phyloP scores from a whole-genome alignment of 306 rosid species.

The Acacia acuminata region DNA sequence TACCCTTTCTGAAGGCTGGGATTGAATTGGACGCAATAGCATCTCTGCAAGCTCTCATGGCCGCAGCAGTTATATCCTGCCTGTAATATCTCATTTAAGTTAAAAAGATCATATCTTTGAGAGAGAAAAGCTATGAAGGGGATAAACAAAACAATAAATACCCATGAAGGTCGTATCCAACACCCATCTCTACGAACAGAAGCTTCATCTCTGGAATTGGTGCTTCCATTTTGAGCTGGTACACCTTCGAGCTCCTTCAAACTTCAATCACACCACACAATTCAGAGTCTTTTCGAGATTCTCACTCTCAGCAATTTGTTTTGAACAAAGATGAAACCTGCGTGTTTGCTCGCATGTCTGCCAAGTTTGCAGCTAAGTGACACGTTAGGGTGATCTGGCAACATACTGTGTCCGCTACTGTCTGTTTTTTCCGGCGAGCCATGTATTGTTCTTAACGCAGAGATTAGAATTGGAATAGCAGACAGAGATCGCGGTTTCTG shows the following conservation, averaged over 20 bases:
- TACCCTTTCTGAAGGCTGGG: slow-evolving; percentile 78
- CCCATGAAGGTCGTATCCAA: slow-evolving; percentile 85
- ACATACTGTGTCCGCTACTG: background rate
- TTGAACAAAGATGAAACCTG: background rate
- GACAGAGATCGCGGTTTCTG: background rate
- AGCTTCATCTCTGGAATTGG: slow-evolving; percentile 54
- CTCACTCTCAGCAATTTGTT: background rate
- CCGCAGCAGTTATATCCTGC: slow-evolving; percentile 76
- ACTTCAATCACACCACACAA: background rate
- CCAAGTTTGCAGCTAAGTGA: slow-evolving; percentile 6
- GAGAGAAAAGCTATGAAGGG: background rate
- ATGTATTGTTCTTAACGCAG: background rate
- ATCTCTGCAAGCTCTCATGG: slow-evolving; percentile 83
- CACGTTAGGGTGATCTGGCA: slow-evolving; percentile 16
- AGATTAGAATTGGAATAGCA: background rate
- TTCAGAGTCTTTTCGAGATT: background rate
- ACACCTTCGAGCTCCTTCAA: slow-evolving; percentile 17
- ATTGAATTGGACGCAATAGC: slow-evolving; percentile 81
- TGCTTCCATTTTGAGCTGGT: slow-evolving; percentile 51
- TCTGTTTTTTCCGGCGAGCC: background rate
- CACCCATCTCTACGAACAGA: slow-evolving; percentile 83
- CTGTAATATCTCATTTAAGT: slow-evolving; percentile 29
- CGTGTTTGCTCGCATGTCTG: slow-evolving; percentile 7
- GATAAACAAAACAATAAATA: slow-evolving; percentile 3
- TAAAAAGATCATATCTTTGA: background rate